Evolutionary conservation across 2,329 filamentous ascomycete species (phyloP).

Genomic region (Phaeoacremonium minimum): DNA sequence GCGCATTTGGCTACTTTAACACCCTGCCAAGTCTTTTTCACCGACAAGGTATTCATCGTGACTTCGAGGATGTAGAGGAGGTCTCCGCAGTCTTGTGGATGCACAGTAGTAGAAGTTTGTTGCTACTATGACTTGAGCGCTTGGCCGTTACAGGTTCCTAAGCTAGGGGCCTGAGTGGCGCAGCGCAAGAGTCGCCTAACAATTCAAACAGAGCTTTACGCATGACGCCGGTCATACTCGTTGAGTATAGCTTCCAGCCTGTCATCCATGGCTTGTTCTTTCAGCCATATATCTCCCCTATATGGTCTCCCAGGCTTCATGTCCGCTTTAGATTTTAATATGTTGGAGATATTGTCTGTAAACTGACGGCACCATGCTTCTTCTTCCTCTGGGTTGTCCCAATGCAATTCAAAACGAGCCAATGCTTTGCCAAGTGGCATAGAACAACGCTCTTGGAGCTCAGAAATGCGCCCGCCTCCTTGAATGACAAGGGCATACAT

Average conservation of each 20-base stretch:
- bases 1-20: too few species aligned
- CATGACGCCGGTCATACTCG: background rate
- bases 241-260: background rate
- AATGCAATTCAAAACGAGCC: slow-evolving; percentile 2
- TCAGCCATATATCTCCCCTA: background rate
- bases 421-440: slow-evolving; percentile 2
- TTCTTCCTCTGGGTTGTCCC: background rate
- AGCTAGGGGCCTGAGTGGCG: too few species aligned
- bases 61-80: too few species aligned
- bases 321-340: background rate
- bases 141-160: too few species aligned
- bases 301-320: background rate
- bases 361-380: slow-evolving; percentile 1
- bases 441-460: slow-evolving; percentile 1
- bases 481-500: slow-evolving; percentile 3
- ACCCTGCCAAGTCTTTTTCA: too few species aligned
- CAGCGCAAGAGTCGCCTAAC: too few species aligned
- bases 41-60: too few species aligned
- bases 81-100: too few species aligned
- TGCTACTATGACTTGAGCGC: too few species aligned
- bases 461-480: slow-evolving; percentile 1
- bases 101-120: too few species aligned
- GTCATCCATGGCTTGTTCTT: background rate
- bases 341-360: background rate
- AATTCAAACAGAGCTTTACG: too few species aligned